Evolutionary conservation across 2,329 filamentous ascomycete genomes (phyloP).

Genomic region (Geosmithia flava): DNA sequence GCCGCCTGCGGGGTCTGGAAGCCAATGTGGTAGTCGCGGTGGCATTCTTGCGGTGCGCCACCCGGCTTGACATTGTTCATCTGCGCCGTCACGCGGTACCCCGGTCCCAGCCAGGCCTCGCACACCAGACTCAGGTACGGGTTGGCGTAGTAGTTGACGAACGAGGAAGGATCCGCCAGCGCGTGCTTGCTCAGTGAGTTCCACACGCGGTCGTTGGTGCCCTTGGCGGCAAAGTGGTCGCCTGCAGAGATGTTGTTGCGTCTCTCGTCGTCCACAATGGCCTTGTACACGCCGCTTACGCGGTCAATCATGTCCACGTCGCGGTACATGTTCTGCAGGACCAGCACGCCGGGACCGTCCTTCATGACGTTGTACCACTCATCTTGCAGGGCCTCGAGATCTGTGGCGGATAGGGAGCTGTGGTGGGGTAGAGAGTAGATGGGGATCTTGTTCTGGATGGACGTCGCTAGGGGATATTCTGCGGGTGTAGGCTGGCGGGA

Average conservation of each 20-base stretch:
- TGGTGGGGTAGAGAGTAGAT: conserved; percentile 35
- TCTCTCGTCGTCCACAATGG: conserved; percentile 34
- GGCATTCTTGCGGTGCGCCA: conserved; percentile 41
- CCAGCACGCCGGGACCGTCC: conserved; percentile 45
- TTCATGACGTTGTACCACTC: conserved; percentile 48
- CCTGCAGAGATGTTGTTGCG: conserved; percentile 25
- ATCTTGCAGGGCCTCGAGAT: conserved; percentile 34
- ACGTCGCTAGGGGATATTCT: conserved; percentile 33
- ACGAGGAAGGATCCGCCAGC: conserved; percentile 34
- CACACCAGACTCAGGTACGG: conserved; percentile 41
- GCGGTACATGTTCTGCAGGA: conserved; percentile 40
- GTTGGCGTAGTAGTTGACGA: conserved; percentile 46
- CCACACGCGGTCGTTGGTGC: conserved; percentile 50
- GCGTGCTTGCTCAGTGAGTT: conserved; percentile 54
- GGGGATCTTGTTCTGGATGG: conserved; percentile 37
- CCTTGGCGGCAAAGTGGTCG: conserved; percentile 46
- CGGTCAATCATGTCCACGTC: conserved; percentile 24
- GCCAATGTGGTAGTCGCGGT: conserved; percentile 53
- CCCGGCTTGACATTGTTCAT: conserved; percentile 51
- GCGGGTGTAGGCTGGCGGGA: conserved; percentile 19
- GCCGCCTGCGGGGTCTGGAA: conserved; percentile 40
- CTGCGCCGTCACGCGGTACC: conserved; percentile 47
- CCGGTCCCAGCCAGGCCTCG: conserved; percentile 45
- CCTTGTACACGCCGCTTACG: conserved; percentile 32
- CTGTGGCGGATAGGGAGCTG: conserved; percentile 9